These are phyloP conservation scores for Arthroderma uncinatum DNA, from an alignment of 2,329 filamentous ascomycete species.

Conservation along the genomic window DNA sequence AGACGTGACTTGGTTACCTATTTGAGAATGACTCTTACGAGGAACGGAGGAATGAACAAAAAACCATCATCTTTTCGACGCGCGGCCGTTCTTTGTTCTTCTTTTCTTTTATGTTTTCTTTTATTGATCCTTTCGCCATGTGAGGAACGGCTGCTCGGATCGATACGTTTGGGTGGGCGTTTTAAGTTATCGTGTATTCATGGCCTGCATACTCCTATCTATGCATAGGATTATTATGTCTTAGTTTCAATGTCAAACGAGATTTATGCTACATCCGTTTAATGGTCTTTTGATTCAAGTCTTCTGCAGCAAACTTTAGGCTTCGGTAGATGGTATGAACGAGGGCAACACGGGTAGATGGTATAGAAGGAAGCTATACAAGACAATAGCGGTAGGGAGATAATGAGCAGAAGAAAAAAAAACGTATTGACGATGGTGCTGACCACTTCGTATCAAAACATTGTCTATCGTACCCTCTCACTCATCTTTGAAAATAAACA, in stretches of 20 bases:
- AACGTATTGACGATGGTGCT: neutral
- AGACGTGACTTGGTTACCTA: neutral
- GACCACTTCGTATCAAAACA: neutral
- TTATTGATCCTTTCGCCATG: neutral
- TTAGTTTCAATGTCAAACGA: conserved; percentile 1
- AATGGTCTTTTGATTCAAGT: too few species aligned
- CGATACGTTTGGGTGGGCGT: conserved; percentile 6
- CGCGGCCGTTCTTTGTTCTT: neutral
- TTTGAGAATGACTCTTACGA: neutral
- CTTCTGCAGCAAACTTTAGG: too few species aligned
- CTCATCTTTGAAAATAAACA: neutral
- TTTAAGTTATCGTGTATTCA: neutral
- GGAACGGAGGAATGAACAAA: neutral
- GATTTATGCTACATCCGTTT: neutral
- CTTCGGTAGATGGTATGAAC: too few species aligned
- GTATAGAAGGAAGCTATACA: too few species aligned
- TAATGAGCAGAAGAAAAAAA: neutral
- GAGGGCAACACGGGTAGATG: too few species aligned
- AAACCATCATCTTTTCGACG: neutral
- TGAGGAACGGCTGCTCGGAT: conserved; percentile 6
- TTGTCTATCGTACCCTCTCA: neutral
- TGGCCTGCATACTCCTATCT: neutral
- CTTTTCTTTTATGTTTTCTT: neutral
- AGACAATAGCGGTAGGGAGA: neutral
- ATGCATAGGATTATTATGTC: neutral